Base-by-base conservation (phyloP, 352 stramenopile species). In the Pythium pectinolyticum region DNA sequence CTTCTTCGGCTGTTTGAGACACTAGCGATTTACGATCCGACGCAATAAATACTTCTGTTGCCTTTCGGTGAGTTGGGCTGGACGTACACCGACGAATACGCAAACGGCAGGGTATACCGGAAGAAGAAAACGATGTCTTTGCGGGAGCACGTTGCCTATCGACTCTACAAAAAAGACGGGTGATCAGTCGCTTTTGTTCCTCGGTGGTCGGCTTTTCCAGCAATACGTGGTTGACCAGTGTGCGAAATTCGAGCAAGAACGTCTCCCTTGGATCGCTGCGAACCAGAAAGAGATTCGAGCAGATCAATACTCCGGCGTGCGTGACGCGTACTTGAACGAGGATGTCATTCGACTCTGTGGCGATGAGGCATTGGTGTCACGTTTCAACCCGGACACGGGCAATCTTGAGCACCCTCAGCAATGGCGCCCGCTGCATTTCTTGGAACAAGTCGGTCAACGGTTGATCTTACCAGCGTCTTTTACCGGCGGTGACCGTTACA, bases 401-500 rank as follows among this genome's bases (percentile, higher is more conserved):
- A 43, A 46, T 2, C 11, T 57, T 11, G 34, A 32, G 19, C 24
- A 46, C 19, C 57, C 32, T 22, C 12, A 47, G 15, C 56, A 20
- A 25, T 5, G 27, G 19, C 12, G 8, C 17, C 30, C 2, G 3
- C 25, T 20, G 8, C 41, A 63, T 27, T 54, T 55, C 39, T 24
- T 63, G 2, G 41, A 55, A 4, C 43, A 55, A 48, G 43, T 55
- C 20, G 57, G 46, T 5, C 22, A 57, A 20, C 32, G 35, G 9
- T n/a, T 57, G 1, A 34, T 64, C 4, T n/a, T 64, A 15, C 57
- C 46, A 15, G 49, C 49, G 14, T 61, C 49, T 20, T 66, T 66
- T 25, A 66, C 59, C 0, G 49, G 59, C 12, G 50, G 49, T 48
- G 30, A 59, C 5, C 46, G 57, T 4, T 72, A 72, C 37, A 77